phyloP scores from a whole-genome alignment of 768 basidiomycete genomes.

The Termitomyces sp. region DNA sequence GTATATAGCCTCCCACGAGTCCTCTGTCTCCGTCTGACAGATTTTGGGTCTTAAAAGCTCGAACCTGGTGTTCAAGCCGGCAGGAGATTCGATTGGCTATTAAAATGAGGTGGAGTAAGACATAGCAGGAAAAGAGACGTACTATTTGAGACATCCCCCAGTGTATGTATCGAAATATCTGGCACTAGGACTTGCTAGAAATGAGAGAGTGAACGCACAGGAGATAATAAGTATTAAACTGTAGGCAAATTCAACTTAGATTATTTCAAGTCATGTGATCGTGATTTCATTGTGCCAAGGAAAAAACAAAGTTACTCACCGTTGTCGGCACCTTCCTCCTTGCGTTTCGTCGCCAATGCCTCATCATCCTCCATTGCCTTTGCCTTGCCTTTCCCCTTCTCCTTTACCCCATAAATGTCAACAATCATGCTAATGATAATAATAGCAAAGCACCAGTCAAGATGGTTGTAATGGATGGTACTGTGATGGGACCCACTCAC shows the following conservation, averaged over 20 bases:
- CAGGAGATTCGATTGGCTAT: conserved; percentile 8
- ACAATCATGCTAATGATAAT: too few relatives aligned
- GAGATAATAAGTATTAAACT: not conserved
- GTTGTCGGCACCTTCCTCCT: too few relatives aligned
- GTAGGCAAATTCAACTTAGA: not conserved
- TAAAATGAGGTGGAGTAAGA: not conserved
- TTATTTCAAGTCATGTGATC: conserved; percentile 11
- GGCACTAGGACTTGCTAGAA: not conserved
- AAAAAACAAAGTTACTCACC: too few relatives aligned
- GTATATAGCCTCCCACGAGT: conserved; percentile 15
- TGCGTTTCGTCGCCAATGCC: too few relatives aligned
- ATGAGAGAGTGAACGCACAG: not conserved
- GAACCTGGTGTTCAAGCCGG: conserved; percentile 7
- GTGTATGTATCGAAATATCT: not conserved
- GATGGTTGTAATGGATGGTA: too few relatives aligned
- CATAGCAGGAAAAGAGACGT: not conserved
- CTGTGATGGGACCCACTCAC: too few relatives aligned
- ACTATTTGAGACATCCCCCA: conserved; percentile 2
- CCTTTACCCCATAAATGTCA: too few relatives aligned
- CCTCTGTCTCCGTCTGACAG: conserved; percentile 16
- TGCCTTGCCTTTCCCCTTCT: too few relatives aligned
- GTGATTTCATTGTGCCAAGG: conserved; percentile 9
- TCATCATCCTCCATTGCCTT: too few relatives aligned
- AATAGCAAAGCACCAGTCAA: too few relatives aligned
- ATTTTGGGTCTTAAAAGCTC: conserved; percentile 9